Evolutionary conservation across 2,329 filamentous ascomycete species (phyloP).

Genomic region (Trichothecium sympodiale): DNA sequence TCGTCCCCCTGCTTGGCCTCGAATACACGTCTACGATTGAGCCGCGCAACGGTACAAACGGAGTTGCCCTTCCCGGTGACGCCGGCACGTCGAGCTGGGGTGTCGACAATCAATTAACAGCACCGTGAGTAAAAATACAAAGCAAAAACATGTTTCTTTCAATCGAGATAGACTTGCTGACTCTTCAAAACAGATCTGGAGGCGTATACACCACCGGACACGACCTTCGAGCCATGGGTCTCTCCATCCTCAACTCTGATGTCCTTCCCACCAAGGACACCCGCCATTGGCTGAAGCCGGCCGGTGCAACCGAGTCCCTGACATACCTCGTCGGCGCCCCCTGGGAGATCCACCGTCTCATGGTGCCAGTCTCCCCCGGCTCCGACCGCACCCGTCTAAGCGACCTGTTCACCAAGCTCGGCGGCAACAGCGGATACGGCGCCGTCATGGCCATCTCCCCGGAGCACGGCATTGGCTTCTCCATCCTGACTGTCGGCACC

Average conservation of each 20-base stretch:
- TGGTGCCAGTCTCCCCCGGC: constrained; percentile 4
- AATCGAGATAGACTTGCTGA: too few relatives aligned
- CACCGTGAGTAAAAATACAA: constrained; percentile 1
- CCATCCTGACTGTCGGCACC: constrained; percentile 14
- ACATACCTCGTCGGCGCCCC: constrained; percentile 8
- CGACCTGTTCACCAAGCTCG: constrained; percentile 16
- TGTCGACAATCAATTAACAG: neutral
- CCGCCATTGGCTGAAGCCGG: constrained; percentile 11
- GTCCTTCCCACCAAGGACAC: constrained; percentile 5
- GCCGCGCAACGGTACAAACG: constrained; percentile 3
- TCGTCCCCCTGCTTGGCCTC: constrained; percentile 4
- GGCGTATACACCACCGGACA: constrained; percentile 5
- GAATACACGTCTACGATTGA: constrained; percentile 1
- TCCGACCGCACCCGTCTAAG: constrained; percentile 15
- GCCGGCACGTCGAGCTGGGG: neutral
- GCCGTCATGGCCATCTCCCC: constrained; percentile 11
- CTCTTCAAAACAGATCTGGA: constrained; percentile 5
- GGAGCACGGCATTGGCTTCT: constrained; percentile 14
- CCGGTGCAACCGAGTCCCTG: constrained; percentile 6
- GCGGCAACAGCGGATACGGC: constrained; percentile 15
- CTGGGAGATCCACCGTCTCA: constrained; percentile 11
- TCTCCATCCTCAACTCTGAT: constrained; percentile 10
- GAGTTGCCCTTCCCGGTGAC: neutral
- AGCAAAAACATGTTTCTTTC: neutral
- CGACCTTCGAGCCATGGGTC: constrained; percentile 8